These are phyloP conservation scores for Phytophthora cryptogea DNA, from an alignment of 352 stramenopile species.

Conservation along the genomic window DNA sequence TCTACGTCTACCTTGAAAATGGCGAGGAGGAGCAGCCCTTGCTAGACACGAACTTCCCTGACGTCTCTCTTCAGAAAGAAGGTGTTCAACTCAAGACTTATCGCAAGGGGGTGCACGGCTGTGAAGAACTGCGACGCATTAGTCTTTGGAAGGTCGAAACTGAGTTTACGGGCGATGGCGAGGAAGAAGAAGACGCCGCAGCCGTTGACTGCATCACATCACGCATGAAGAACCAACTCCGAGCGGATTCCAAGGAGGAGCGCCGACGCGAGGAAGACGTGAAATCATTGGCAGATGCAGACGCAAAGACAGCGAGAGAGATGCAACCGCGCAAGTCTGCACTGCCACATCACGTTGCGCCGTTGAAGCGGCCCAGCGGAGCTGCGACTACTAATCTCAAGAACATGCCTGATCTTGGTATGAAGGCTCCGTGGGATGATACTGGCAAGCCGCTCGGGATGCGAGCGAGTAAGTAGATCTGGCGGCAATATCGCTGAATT, in stretches of 20 bases:
- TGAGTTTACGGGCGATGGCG: constrained; percentile 59
- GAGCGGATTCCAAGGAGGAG: constrained; percentile 63
- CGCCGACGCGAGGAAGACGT: constrained; percentile 62
- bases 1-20: constrained; percentile 92
- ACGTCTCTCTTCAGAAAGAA: constrained; percentile 90
- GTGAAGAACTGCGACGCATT: constrained; percentile 65
- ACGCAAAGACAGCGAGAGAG: constrained; percentile 55
- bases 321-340: constrained; percentile 60
- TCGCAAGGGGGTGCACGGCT: constrained; percentile 66
- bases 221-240: constrained; percentile 23
- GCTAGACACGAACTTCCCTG: constrained; percentile 93
- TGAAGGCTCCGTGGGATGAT: constrained; percentile 84
- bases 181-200: constrained; percentile 36
- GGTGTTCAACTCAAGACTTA: constrained; percentile 88
- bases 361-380: constrained; percentile 59
- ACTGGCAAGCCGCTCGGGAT: constrained; percentile 72
- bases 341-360: constrained; percentile 80
- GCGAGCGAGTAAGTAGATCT: constrained; percentile 43
- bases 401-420: constrained; percentile 66
- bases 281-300: constrained; percentile 43
- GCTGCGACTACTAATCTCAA: constrained; percentile 48
- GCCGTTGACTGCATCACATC: constrained; percentile 37
- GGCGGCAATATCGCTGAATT: constrained; percentile 1
- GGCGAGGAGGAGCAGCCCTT: constrained; percentile 91
- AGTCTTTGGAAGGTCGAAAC: constrained; percentile 85